Evolutionary conservation across 2,329 filamentous ascomycete species (phyloP), one percentile per base, ranked within the genome.

Genomic region (Pseudopyricularia cyperi): DNA sequence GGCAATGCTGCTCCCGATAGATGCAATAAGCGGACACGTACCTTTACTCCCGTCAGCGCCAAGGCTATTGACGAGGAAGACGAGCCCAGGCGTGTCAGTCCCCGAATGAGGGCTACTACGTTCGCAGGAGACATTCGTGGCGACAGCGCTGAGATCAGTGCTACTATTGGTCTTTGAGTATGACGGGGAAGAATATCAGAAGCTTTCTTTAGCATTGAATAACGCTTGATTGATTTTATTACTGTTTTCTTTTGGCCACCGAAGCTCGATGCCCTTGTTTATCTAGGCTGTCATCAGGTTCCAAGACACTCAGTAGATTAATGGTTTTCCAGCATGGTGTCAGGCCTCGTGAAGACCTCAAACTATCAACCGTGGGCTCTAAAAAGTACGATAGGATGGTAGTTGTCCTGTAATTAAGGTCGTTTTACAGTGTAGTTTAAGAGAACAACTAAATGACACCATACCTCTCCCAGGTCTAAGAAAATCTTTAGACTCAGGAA

Each of bases 31-130:
- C 68, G 76, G 33, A 61, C 63, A 52, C 68, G 73, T 12, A 66
- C 70, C 50, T 72, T 73, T 48, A 75, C 73, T 0, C 71, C 73
- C 7, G 66, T 65, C 3, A 70, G 73, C 34, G 59, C 64, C n/a
- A 72, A 69, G 55, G 68, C 60, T 8, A 68, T 74, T 15, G 74
- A 74, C 37, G 69, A 72, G 19, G 71, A 76, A 49, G 69, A 75
- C 42, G 71, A 75, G 54, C 66, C 69, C 33, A 65, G 65, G 12
- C 63, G 65, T 26, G 57, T 54, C n/a, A 70, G 66, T 52, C 66
- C 68, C 7, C 60, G 57, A 34, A 50, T 61, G 30, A 57, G 57
- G 50, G 56, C 57, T 46, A 57, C 54, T 26, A 17, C 50, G 2
- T 51, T 46, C 4, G 50, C 39, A 6, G 50, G 39, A 2, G 39